Percentiles rank a stretch among this genome's conserved stretches.
phyloP scores from a whole-genome alignment of 1,139 yeast species.

The Eremothecium gossypii region DNA sequence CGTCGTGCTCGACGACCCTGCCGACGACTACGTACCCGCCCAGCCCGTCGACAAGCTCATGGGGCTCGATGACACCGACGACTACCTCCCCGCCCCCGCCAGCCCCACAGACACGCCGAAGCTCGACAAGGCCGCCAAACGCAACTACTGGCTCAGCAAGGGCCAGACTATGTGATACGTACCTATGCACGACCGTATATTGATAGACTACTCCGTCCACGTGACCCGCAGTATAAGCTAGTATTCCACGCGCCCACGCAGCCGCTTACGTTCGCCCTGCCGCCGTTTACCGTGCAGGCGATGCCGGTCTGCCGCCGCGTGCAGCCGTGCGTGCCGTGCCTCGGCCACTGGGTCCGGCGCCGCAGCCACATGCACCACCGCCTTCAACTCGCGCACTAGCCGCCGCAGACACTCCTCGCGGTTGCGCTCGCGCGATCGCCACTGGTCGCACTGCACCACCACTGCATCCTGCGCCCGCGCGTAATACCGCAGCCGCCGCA shows the following conservation, averaged over 20 bases:
- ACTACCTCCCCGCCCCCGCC: slow-evolving; percentile 10
- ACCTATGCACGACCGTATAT: slow-evolving; percentile 3
- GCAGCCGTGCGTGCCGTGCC: slow-evolving; percentile 48
- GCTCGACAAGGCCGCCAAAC: slow-evolving; percentile 30
- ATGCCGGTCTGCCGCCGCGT: slow-evolving; percentile 38
- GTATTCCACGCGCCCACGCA: too few relatives aligned
- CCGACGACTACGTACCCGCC: slow-evolving; percentile 1
- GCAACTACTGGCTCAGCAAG: slow-evolving; percentile 41
- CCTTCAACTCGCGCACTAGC: slow-evolving; percentile 45
- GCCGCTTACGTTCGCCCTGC: slow-evolving; percentile 43
- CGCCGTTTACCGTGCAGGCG: slow-evolving; percentile 45
- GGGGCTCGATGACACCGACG: slow-evolving; percentile 27
- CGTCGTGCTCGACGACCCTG: not conserved
- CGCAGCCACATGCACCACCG: slow-evolving; percentile 39
- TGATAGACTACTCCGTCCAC: not conserved
- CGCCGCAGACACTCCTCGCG: slow-evolving; percentile 51
- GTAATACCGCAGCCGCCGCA: slow-evolving; percentile 41
- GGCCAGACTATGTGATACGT: slow-evolving; percentile 22
- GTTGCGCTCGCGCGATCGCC: slow-evolving; percentile 53
- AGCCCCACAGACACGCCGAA: slow-evolving; percentile 10
- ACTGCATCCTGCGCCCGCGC: slow-evolving; percentile 48
- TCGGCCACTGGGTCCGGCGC: slow-evolving; percentile 43
- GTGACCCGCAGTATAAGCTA: not conserved
- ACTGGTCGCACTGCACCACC: slow-evolving; percentile 52
- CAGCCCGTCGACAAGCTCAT: slow-evolving; percentile 26